Evolutionary conservation across 2,329 filamentous ascomycete genomes (phyloP), one percentile per base, ranked within the genome.

Genomic region (Tolypocladium cylindrosporum): DNA sequence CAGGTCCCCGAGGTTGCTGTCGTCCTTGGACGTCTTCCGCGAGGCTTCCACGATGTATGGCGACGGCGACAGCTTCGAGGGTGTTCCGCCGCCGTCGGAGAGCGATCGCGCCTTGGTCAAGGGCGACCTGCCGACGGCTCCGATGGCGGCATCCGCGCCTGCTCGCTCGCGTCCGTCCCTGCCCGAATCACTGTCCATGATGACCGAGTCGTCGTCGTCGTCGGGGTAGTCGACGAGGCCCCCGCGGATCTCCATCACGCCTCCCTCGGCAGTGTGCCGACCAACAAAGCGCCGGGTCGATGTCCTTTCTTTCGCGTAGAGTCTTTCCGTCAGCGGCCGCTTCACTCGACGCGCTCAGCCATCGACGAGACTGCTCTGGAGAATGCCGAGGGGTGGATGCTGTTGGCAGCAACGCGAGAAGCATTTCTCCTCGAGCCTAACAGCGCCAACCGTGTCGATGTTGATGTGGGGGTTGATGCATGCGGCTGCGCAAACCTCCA

Each of bases 21-120:
- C 87, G 73, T 90, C 86, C 69, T 88, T 88, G 59, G 83, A 86
- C 24, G 79, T 77, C 54, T 78, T 75, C 19, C 79, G 75, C 45
- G 79, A 70, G n/a, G 80, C 76, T 57, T 81, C 77, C 57, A 82
- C 70, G 55, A 84, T 79, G 62, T 75, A 74, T 48, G 85, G 82
- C 42, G 85, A 84, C 4, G 84, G 79, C 6, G 81, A 84, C 21
- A 85, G 72, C 62, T 79, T 76, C 31, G 76, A 76, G 61, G 80
- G 82, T 10, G 84, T 81, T 61, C 75, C 74, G 61, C 77, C 78
- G 53, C 83, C 82, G 68, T 89, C 86, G 5, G 87, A 88, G 60
- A 89, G 72, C 55, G 86, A 88, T 61, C 86, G 77, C 43, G 81
- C 77, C 70, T 84, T 87, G 58, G 73, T 69, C 59, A 75, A 66